Percentiles rank a stretch among this genome's conserved stretches.
phyloP scores from a whole-genome alignment of 2,329 filamentous ascomycete species.

The Blastomyces parvus region DNA sequence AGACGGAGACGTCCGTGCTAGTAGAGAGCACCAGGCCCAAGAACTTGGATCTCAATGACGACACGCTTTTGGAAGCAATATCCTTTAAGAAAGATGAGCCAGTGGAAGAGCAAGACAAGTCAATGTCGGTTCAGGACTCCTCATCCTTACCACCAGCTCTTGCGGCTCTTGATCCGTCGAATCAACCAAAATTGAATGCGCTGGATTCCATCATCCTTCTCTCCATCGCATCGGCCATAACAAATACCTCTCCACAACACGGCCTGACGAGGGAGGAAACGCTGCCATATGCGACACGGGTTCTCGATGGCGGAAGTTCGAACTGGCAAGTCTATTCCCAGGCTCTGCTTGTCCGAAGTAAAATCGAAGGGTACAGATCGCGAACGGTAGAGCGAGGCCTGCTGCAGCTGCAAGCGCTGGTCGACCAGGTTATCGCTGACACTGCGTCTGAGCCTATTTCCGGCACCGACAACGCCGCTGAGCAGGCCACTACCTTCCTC shows the following conservation, averaged over 20 bases:
- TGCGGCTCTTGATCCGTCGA: conserved; percentile 58
- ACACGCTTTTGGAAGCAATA: conserved; percentile 83
- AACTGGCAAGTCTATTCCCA: conserved; percentile 99
- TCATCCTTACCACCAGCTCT: conserved; percentile 52
- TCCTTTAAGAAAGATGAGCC: conserved; percentile 56
- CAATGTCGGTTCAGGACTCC: conserved; percentile 33
- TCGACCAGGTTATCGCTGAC: conserved; percentile 89
- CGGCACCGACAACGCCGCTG: conserved; percentile 24
- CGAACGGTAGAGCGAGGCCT: conserved; percentile 83
- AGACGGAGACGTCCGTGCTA: conserved; percentile 18
- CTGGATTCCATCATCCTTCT: conserved; percentile 86
- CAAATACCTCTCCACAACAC: conserved; percentile 76
- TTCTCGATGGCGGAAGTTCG: conserved; percentile 76
- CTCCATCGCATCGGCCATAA: conserved; percentile 69
- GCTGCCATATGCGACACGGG: conserved; percentile 77
- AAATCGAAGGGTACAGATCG: conserved; percentile 80
- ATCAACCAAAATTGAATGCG: conserved; percentile 71
- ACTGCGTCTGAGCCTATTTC: conserved; percentile 44
- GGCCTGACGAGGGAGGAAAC: conserved; percentile 89
- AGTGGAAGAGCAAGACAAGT: conserved; percentile 29
- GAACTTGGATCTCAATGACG: conserved; percentile 74
- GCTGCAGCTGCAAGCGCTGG: conserved; percentile 85
- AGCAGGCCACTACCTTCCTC: conserved; percentile 66
- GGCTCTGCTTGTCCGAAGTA: conserved; percentile 75
- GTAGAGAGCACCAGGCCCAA: conserved; percentile 45